Conservation (phyloP, 371 early-diverging fungal species). For the Blastocladiella emersonii region DNA sequence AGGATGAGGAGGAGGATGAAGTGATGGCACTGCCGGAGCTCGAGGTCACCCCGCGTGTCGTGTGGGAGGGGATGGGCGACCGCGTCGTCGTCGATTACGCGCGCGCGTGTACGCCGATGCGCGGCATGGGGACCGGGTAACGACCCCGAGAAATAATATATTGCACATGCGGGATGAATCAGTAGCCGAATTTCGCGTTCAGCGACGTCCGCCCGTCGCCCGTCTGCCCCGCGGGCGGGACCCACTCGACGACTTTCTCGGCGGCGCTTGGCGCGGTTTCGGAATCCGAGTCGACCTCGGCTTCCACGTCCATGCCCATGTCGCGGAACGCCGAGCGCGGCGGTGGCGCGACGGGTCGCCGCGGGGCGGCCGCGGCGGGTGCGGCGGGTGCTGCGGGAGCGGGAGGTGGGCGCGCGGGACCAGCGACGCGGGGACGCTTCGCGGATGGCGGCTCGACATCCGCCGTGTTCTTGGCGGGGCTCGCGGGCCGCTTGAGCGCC, state of each 20-base stretch:
- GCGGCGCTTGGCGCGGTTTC: neutral
- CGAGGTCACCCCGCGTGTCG: conserved; percentile 41
- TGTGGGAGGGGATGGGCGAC: conserved; percentile 46
- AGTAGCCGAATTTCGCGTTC: conserved; percentile 24
- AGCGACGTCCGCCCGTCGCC: conserved; percentile 22
- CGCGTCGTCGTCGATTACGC: conserved; percentile 52
- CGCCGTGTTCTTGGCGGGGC: conserved; percentile 1
- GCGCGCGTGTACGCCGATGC: conserved; percentile 33
- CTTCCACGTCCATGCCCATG: too few species aligned
- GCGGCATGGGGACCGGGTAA: neutral
- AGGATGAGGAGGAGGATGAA: conserved; percentile 23
- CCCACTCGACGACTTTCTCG: conserved; percentile 12
- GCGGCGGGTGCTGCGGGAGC: too few species aligned
- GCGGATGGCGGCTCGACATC: neutral
- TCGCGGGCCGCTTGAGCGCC: conserved; percentile 4
- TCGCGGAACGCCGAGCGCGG: too few species aligned
- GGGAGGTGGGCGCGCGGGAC: too few species aligned
- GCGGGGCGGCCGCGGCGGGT: too few species aligned
- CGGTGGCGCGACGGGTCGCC: too few species aligned
- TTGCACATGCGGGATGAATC: too few species aligned
- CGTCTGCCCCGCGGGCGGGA: conserved; percentile 17
- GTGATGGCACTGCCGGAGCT: conserved; percentile 40
- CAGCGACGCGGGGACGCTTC: neutral
- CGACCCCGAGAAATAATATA: too few species aligned
- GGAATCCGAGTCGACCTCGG: neutral